Evolutionary conservation across 768 basidiomycete genomes (phyloP), one percentile per base, ranked within the genome.

Genomic region (Plicaturopsis crispa): DNA sequence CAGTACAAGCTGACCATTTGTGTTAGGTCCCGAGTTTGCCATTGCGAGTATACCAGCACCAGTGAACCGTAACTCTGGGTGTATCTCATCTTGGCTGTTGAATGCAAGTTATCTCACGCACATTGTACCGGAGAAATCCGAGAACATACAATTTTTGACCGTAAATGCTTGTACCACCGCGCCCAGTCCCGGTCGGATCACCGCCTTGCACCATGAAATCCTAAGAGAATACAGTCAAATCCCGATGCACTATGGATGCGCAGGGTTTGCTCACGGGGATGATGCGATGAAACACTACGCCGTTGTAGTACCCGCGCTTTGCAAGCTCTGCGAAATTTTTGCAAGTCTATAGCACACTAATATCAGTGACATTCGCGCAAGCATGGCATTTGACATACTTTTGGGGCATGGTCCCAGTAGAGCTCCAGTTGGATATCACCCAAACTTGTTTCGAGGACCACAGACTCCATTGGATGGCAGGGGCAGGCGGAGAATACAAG

Each of bases 201-300:
- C 93, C 94, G 20, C 77, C 81, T 65, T 99, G 94, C 12, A 96
- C 80, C 94, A 97, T 97, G 54, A 97, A 97, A 55, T 93, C 92
- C 84, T 93, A 51, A 44, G 23, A 37, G 24, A 10, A 5, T 41
- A 16, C 17, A 10, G 20, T 24, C 7, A 14, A 19, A 37, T n/a
- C n/a, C n/a, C n/a, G n/a, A n/a, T n/a, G n/a, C n/a, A n/a, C n/a
- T n/a, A n/a, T n/a, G n/a, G n/a, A n/a, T n/a, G n/a, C n/a, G n/a
- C n/a, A n/a, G n/a, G n/a, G n/a, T 18, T 18, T 2, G 60, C 78
- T 34, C 46, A 91, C 91, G 28, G 84, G 67, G 34, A 98, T 84
- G 48, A 98, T 84, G 24, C 94, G 81, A 64, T 97, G 94, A 55
- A 96, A 97, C 34, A 88, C 54, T 4, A 87, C 75, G 16, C 79